Base-by-base conservation (phyloP, 768 basidiomycete genomes). In the Crassisporium funariophilum region DNA sequence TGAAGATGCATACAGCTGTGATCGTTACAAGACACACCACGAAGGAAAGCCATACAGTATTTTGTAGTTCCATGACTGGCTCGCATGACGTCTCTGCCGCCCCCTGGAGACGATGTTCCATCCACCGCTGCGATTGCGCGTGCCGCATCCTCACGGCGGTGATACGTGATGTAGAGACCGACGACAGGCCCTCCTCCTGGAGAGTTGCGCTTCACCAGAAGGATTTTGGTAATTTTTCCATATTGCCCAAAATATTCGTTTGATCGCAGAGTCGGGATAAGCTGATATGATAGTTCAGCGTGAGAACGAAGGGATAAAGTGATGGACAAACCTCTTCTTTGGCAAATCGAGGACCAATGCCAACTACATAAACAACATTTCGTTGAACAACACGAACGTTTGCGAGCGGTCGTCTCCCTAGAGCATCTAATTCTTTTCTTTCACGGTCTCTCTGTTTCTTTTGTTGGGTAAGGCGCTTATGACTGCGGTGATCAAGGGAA, bases 181-280 rank as follows among this genome's bases (percentile, higher is more conserved):
- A 95, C 81, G 36, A 86, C 84, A 38, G 86, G 86, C 12, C 76
- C 79, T 46, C 80, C 80, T 35, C 83, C 86, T 7, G 89, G 82
- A 4, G 84, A 75, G 4, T 85, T 87, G 29, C 95, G 86, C 67
- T 98, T 98, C 40, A 91, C 86, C 22, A 99, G 79, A 43, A 98
- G 76, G 38, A 99, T 91, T 73, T 95, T 95, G 34, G 87, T 83
- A 56, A 99, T 98, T 74, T 95, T 98, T 57, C 97, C 97, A 67
- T 98, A 99, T 63, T 97, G 94, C 8, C 97, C 97, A 63, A 98
- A 98, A 64, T 97, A 98, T 56, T 99, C 97, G 56, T 86, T 86
- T 4, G 92, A 94, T 36, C 95, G 90, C 31, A 99, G 72, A 10
- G 93, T 91, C 1, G 93, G 86, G 55, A 98, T 91, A 36, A 94